Conservation (phyloP, 805 yeast genomes). For the Wickerhamiella slavikovae region DNA sequence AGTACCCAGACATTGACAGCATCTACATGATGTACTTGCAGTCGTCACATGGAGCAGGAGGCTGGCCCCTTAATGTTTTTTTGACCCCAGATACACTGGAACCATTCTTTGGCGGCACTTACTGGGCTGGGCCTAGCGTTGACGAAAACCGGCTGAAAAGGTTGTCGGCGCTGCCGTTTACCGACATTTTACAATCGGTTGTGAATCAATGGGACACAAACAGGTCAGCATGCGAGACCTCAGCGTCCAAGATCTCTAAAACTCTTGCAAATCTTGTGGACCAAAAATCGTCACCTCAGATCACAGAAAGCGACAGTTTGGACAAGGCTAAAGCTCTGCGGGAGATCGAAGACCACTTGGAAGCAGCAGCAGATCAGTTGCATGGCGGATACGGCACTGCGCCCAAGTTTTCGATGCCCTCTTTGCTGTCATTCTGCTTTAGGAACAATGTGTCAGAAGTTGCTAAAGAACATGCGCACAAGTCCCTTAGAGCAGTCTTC, state of each 20-base stretch:
- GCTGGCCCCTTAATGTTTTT: slow-evolving; percentile 23
- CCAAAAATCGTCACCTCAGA: slow-evolving; percentile 9
- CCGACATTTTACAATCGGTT: slow-evolving; percentile 15
- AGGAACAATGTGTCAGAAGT: slow-evolving; percentile 6
- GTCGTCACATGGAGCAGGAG: slow-evolving; percentile 18
- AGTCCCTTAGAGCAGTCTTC: slow-evolving; percentile 15
- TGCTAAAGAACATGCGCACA: slow-evolving; percentile 10
- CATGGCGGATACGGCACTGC: slow-evolving; percentile 19
- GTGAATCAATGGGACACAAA: slow-evolving; percentile 15
- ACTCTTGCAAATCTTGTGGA: slow-evolving; percentile 12
- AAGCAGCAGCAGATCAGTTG: slow-evolving; percentile 10
- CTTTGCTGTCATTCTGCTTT: slow-evolving; percentile 13
- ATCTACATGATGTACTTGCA: slow-evolving; percentile 21
- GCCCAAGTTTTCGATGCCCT: slow-evolving; percentile 20
- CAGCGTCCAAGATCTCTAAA: slow-evolving; percentile 12
- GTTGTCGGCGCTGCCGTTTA: slow-evolving; percentile 10
- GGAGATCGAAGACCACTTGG: slow-evolving; percentile 8
- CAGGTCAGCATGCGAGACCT: slow-evolving; percentile 11
- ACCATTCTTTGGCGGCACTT: slow-evolving; percentile 22
- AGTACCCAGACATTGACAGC: slow-evolving; percentile 22
- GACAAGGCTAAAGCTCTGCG: slow-evolving; percentile 10
- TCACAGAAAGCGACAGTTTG: slow-evolving; percentile 3
- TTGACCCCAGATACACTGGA: slow-evolving; percentile 17
- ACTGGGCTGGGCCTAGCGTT: slow-evolving; percentile 19
- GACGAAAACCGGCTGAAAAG: slow-evolving; percentile 2